Evolutionary conservation across 2,329 filamentous ascomycete genomes (phyloP).

Genomic region (Pseudogymnoascus sp.): DNA sequence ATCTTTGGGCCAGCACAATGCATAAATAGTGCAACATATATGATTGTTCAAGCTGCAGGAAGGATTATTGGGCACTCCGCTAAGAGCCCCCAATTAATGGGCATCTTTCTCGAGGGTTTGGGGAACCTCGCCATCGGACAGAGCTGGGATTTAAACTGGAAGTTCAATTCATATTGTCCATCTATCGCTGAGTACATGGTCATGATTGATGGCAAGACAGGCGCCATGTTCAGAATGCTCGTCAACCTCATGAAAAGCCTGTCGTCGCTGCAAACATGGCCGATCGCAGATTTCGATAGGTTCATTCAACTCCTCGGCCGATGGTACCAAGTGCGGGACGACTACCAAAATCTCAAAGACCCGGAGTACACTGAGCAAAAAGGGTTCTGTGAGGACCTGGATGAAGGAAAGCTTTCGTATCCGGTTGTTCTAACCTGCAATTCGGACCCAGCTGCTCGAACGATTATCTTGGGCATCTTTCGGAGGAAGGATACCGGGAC

Average conservation of each 20-base stretch:
- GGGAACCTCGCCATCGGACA: not conserved
- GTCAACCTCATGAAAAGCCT: not conserved
- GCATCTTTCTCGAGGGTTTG: not conserved
- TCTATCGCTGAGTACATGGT: not conserved
- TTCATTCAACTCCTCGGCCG: not conserved
- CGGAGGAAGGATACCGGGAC: not conserved
- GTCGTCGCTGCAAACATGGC: not conserved
- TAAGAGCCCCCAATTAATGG: not conserved
- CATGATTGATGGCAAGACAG: not conserved
- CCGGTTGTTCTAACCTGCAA: not conserved
- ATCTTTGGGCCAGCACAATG: slow-evolving; percentile 32
- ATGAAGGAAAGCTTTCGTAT: slow-evolving; percentile 13
- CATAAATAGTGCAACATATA: slow-evolving; percentile 32
- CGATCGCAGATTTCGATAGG: not conserved
- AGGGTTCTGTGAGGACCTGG: slow-evolving; percentile 12
- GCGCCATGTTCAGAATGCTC: not conserved
- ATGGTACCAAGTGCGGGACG: not conserved
- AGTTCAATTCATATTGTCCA: not conserved
- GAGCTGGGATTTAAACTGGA: slow-evolving; percentile 1
- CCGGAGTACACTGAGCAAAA: slow-evolving; percentile 8
- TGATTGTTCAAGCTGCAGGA: not conserved
- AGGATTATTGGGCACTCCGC: not conserved
- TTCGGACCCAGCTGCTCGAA: not conserved
- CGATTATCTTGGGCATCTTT: not conserved
- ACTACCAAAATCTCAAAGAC: not conserved